Base-by-base conservation (phyloP, 2,329 filamentous ascomycete species). In the Thielaviopsis euricoi region DNA sequence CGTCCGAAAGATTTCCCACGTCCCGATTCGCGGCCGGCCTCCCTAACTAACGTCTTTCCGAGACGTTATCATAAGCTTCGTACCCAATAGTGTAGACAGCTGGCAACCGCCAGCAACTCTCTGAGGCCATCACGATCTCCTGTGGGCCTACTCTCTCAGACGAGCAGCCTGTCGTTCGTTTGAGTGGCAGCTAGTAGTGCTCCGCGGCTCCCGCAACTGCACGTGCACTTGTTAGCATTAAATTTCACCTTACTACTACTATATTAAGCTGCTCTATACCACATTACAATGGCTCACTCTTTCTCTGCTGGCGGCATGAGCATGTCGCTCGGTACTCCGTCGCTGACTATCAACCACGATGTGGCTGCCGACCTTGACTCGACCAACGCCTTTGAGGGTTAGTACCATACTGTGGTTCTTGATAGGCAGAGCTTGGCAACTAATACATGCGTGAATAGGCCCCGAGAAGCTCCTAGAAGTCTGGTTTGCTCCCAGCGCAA, bases 381-480 rank as follows among this genome's bases (percentile, higher is more conserved):
- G 59, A 87, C 77, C 78, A 95, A 89, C 78, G 90, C 91, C 64
- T 98, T 98, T 69, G 93, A 98, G 78, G 91, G 86, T 86, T 68
- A 61, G 73, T 56, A 33, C 29, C 29, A 9, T 56, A 19, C 48
- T 49, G 21, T 52, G 17, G 23, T 1, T 23, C 17, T 17, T n/a
- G 37, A 7, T 7, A 49, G 29, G 15, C 13, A 15, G 22, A 33
- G 22, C 50, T 26, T 52, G 19, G 29, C 29, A 33, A 43, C 37
- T 48, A 64, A 60, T 33, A 15, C 7, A 54, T 55, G 33, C 61
- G 29, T 33, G 29, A 33, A 33, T 33, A 86, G 86, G 91, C 60
- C 93, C 93, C 51, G 93, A 98, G 76, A 98, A 98, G 77, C 80
- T 98, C 58, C 80, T 98, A 66, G 93, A 98, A 76, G 91, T 98